Base-by-base conservation (phyloP, 441 rosid genomes). In the Cnidoscolus chayamansa region DNA sequence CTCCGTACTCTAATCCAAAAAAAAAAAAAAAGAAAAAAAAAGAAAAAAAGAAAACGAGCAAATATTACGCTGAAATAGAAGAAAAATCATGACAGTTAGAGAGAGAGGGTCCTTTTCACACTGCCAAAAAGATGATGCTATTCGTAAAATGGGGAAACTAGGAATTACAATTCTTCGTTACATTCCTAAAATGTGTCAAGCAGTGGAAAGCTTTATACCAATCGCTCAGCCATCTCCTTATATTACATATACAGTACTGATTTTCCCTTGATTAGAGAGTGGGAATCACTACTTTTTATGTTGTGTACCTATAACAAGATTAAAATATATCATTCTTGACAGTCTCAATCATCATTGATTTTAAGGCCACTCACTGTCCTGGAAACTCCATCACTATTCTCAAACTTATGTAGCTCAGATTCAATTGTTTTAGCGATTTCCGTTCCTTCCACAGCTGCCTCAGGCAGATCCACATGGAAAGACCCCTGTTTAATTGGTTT, bases 401-500 rank as follows among this genome's bases (percentile, higher is more conserved):
- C 89, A 20, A 89, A 63, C 85, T 89, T 90, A 30, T 87, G 91
- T 43, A 92, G 72, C 80, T 92, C 91, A 0, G 96, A 89, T 77
- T 90, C 97, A 6, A 94, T 84, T 63, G 85, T 88, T 81, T 79
- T 86, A 8, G 86, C 93, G 51, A 92, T 89, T 81, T 87, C 86
- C 1, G 74, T 74, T 66, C 85, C 90, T 75, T 84, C 89, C 30
- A 83, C 76, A 40, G 84, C 86, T 54, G 90, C 83, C 74, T 89
- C 92, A 12, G 98, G 97, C 32, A 90, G 77, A 73, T 82, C 80
- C 12, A 94, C 94, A 73, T 94, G 98, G 82, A 94, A 84, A 19
- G 98, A 92, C 16, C 98, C 94, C 70, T 92, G 98, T 70, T 88
- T 92, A 76, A 85, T 75, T 16, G 90, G 97, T 72, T 55, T 82